Evolutionary conservation across 257 asterid genomes (phyloP).

Genomic region (Fraxinus cuspidata): DNA sequence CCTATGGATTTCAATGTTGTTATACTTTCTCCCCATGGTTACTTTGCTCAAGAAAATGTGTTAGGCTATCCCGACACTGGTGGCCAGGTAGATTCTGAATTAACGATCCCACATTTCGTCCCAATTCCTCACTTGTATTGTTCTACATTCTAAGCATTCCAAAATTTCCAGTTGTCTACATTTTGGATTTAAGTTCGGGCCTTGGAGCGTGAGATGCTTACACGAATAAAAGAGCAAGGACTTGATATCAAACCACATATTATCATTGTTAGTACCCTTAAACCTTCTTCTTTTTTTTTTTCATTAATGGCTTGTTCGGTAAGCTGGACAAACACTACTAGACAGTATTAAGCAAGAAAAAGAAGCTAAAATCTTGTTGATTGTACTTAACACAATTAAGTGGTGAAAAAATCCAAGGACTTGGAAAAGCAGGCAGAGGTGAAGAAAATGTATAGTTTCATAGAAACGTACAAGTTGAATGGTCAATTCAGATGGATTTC

Average conservation of each 20-base stretch:
- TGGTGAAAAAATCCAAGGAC: slow-evolving; percentile 56
- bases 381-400: neutral
- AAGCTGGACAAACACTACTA: neutral
- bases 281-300: no score
- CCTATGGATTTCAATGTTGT: slow-evolving; percentile 41
- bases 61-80: slow-evolving; percentile 44
- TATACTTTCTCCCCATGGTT: slow-evolving; percentile 41
- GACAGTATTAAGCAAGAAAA: neutral
- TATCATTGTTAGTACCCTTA: slow-evolving; percentile 29
- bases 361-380: neutral
- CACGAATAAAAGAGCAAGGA: slow-evolving; percentile 39
- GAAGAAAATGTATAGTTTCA: slow-evolving; percentile 86
- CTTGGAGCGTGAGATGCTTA: slow-evolving; percentile 37
- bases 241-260: slow-evolving; percentile 39
- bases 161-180: slow-evolving; percentile 34
- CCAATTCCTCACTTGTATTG: neutral
- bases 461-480: slow-evolving; percentile 63
- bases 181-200: slow-evolving; percentile 44
- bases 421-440: slow-evolving; percentile 94
- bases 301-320: neutral
- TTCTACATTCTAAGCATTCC: neutral
- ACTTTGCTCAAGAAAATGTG: slow-evolving; percentile 45
- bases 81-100: slow-evolving; percentile 32
- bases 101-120: neutral
- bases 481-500: slow-evolving; percentile 98